Base-by-base conservation (phyloP, 2,329 filamentous ascomycete genomes). In the Annulohypoxylon truncatum region DNA sequence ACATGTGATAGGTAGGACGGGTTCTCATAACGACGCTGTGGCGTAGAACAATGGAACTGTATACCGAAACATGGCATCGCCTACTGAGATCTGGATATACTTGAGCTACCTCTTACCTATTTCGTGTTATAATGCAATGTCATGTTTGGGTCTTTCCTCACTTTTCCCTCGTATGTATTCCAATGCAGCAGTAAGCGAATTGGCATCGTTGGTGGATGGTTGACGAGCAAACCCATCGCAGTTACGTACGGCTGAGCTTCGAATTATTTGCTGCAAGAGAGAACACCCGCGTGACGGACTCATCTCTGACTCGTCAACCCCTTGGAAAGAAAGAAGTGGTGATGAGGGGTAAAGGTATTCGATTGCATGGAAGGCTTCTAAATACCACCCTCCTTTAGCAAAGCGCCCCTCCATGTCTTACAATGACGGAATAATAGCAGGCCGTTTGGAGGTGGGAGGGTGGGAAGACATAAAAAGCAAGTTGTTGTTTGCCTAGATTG, bases 301-400 rank as follows among this genome's bases (percentile, higher is more conserved):
- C 38, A 38, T 52, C 31, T 55, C 31, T 61, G 51, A 59, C 52
- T 35, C 24, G 44, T 42, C 26, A 29, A 29, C 13, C 26, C 13
- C 28, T 10, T 38, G 29, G 44, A 18, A 2, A 38, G n/a, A 8
- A 35, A 38, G 35, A 38, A 31, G 18, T 35, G 18, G 48, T 26
- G 28, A 22, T 24, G 55, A 53, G 61, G 53, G 61, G 47, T 53
- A 58, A 42, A n/a, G 15, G 48, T 26, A 44, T 50, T 50, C 33
- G 20, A 52, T 13, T 54, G 57, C 65, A 51, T 64, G 40, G 61
- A 64, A 64, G 42, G 2, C 47, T 64, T 64, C 56, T 54, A 54
- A 65, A 62, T 68, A 42, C 47, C 7, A 64, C 60, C 60, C 52
- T 48, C 53, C 42, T 13, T 61, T 51, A 40, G 12, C 44, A 61